phyloP scores from a whole-genome alignment of 352 stramenopile species.

The Phytophthora capsici region DNA sequence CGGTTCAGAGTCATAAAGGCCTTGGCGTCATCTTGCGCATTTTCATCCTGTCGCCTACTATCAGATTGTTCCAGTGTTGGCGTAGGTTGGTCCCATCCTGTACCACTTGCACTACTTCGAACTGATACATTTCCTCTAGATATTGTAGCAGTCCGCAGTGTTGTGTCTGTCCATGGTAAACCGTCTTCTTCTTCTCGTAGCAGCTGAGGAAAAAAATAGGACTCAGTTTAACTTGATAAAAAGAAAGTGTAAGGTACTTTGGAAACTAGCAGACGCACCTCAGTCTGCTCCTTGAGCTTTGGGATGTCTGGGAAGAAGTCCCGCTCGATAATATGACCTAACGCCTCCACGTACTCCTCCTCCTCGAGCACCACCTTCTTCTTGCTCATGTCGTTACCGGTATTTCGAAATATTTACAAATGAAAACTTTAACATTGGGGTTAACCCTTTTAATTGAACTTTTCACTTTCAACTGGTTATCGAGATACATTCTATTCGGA shows the following conservation, averaged over 20 bases:
- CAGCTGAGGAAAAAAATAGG: slow-evolving; percentile 24
- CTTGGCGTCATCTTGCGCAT: slow-evolving; percentile 13
- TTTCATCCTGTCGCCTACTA: slow-evolving; percentile 1
- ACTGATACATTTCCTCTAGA: slow-evolving; percentile 20
- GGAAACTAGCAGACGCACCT: slow-evolving; percentile 32
- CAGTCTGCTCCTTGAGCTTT: slow-evolving; percentile 58
- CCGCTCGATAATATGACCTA: slow-evolving; percentile 86
- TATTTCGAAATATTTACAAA: slow-evolving; percentile 25
- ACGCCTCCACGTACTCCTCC: slow-evolving; percentile 75
- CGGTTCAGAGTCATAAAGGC: slow-evolving; percentile 63
- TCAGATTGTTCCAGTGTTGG: slow-evolving; percentile 19
- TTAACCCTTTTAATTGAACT: too few relatives aligned
- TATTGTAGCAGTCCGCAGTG: slow-evolving; percentile 17
- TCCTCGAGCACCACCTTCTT: slow-evolving; percentile 78
- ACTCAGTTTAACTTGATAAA: neutral
- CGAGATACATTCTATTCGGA: slow-evolving; percentile 20
- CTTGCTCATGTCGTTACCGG: too few relatives aligned
- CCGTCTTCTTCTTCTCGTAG: slow-evolving; percentile 29
- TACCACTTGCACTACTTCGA: slow-evolving; percentile 26
- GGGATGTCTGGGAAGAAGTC: slow-evolving; percentile 87
- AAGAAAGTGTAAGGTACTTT: neutral
- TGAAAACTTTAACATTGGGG: too few relatives aligned
- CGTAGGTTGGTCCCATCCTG: slow-evolving; percentile 72
- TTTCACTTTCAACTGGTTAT: too few relatives aligned
- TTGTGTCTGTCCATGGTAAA: slow-evolving; percentile 33